Base-by-base conservation (phyloP, 306 rosid genomes). In the Pterocarpus macrocarpus region DNA sequence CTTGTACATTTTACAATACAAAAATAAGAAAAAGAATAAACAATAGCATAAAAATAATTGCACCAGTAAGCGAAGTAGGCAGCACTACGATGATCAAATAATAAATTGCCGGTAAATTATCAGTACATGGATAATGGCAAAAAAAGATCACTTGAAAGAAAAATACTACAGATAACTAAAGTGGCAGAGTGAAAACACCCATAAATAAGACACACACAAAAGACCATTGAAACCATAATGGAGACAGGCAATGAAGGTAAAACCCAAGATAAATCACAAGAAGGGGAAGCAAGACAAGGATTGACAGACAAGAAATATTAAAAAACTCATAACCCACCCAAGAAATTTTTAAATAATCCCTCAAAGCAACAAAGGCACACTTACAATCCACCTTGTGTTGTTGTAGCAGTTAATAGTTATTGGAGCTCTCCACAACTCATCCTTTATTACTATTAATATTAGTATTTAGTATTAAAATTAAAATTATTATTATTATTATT, bases 11-110 rank as follows among this genome's bases (percentile, higher is more conserved):
- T 43, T n/a, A 76, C 17, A 33, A 39, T 15, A 39, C 11, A 57
- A 64, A 49, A 77, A 49, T 14, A 77, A n/a, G 4, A 76, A 75
- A 8, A 64, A 35, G 22, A 52, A 33, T 38, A 17, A 71, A 6
- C n/a, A 75, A 16, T 14, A 28, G 39, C 34, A 77, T 58, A 35
- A 47, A 75, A 38, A 85, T 36, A 12, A 72, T 14, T 67, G 67
- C 64, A 65, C 28, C 28, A 22, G 28, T 22, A 52, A 65, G 75
- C 63, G 35, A 28, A 61, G 59, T 34, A 41, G 57, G 43, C 0
- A 47, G 57, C 59, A n/a, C 34, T 44, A 64, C 55, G 44, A 22
- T n/a, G 36, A 74, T 55, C 14, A 43, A 69, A 16, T 22, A 56
- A 81, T 57, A 13, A 65, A 44, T 17, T 73, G 43, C 70, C 34